Conservation (phyloP, 352 stramenopile genomes). For the Globisporangium uncinulatum region DNA sequence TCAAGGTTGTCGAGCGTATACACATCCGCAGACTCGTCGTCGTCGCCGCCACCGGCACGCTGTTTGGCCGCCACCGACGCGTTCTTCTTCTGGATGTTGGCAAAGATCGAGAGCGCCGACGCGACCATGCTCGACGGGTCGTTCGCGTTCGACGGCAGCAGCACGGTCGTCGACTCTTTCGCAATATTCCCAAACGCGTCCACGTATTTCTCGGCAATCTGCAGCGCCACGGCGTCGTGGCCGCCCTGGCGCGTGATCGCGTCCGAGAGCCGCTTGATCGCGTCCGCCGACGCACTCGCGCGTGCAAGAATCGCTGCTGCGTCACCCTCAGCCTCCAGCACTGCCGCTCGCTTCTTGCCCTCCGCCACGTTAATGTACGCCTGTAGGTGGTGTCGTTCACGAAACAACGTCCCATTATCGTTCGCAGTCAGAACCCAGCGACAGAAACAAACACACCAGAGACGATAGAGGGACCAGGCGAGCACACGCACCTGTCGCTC, state of each 20-base stretch:
- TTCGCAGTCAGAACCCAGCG: no score
- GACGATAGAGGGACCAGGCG: no score
- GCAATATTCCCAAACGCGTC: constrained; percentile 88
- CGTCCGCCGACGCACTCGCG: constrained; percentile 75
- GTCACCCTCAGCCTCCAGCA: constrained; percentile 81
- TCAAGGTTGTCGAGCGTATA: constrained; percentile 72
- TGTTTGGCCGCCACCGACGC: constrained; percentile 16
- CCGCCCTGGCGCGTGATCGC: constrained; percentile 68
- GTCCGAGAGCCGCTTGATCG: constrained; percentile 67
- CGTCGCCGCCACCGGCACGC: constrained; percentile 17
- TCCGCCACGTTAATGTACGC: constrained; percentile 90
- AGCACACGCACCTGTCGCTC: constrained; percentile 55
- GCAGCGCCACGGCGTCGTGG: constrained; percentile 75
- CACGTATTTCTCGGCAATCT: constrained; percentile 90
- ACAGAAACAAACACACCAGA: background rate
- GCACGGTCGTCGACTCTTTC: constrained; percentile 86
- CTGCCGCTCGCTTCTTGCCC: constrained; percentile 85
- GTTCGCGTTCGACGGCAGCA: constrained; percentile 73
- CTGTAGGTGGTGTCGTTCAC: constrained; percentile 1
- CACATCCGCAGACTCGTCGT: constrained; percentile 12
- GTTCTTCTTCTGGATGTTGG: constrained; percentile 84
- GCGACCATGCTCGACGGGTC: constrained; percentile 88
- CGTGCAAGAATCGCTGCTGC: constrained; percentile 80
- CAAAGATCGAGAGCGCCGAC: constrained; percentile 84
- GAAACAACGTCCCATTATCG: background rate